Base-by-base conservation (phyloP, 2,329 filamentous ascomycete species). In the Paecilomyces variotii region DNA sequence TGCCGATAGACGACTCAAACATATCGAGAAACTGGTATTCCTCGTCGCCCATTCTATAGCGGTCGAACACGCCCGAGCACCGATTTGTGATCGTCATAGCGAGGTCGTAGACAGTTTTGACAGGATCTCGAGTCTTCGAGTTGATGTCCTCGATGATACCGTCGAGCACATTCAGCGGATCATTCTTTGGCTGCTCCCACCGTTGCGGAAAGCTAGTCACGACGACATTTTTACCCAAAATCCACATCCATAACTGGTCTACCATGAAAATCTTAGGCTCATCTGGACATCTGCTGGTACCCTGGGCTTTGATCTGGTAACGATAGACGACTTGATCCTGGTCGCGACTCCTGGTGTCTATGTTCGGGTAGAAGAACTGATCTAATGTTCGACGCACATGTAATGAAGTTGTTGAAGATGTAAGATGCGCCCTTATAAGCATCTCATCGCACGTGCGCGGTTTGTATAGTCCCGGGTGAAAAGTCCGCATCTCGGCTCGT, bases 171-270 rank as follows among this genome's bases (percentile, higher is more conserved):
- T 87, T 86, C 11, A 87, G 70, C 0, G 83, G 83, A 58, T 87
- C 84, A 56, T 84, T 83, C 56, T 81, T 81, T 0, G 83, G 83
- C 66, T 86, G 83, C 32, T 74, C 71, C 73, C 72, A 75, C 39
- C 73, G 69, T 35, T 74, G 72, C 0, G 73, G 67, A 39, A 74
- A 74, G 24, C 71, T 71, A 5, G 72, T 75, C 12, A 88, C 78
- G 19, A 88, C 79, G 14, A 87, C 71, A 59, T 86, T 84, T 76
- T 59, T 81, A 74, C 71, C 73, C 0, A 87, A 66, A 2, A 86
- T 77, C 82, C 84, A 87, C 67, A 87, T 80, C 85, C 85, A 88
- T 1, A 88, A 73, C 63, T 88, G 85, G 66, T 88, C 85, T 0
- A 88, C 85, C 84, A 87, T 87, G 67, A 86, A 86, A 2, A 87